A percentile compares a stretch with the other conserved stretches of the same genome.
These are phyloP conservation scores for Podaxis sp. DNA, from an alignment of 768 basidiomycete species.

Conservation along the genomic window DNA sequence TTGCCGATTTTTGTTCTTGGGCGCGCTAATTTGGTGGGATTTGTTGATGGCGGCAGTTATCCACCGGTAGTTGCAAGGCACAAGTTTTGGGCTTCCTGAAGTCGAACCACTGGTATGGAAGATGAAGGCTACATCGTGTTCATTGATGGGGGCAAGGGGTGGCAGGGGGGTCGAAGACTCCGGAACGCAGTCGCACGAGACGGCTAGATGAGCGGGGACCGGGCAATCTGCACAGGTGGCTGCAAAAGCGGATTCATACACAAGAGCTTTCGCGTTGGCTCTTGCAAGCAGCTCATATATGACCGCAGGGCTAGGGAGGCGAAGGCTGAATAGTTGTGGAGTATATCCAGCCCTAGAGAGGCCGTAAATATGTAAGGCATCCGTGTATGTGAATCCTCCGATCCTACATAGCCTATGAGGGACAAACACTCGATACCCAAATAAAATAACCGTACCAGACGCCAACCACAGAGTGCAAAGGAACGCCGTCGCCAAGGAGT, in stretches of 20 bases:
- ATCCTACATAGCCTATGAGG: slow-evolving; percentile 42
- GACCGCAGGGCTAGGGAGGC: slow-evolving; percentile 66
- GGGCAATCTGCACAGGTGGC: slow-evolving; percentile 39
- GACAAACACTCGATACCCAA: neutral
- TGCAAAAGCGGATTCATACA: slow-evolving; percentile 58
- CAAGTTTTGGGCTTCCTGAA: slow-evolving; percentile 78
- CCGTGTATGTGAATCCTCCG: slow-evolving; percentile 64
- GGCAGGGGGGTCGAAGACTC: slow-evolving; percentile 23
- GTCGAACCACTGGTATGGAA: slow-evolving; percentile 84
- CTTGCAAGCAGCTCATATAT: slow-evolving; percentile 63
- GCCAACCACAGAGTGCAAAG: slow-evolving; percentile 58
- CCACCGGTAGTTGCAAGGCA: slow-evolving; percentile 69
- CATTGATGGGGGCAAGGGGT: neutral
- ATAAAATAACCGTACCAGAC: slow-evolving; percentile 53
- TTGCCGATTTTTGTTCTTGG: slow-evolving; percentile 42
- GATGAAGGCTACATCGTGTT: slow-evolving; percentile 51
- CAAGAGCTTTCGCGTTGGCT: slow-evolving; percentile 58
- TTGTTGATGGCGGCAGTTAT: slow-evolving; percentile 56
- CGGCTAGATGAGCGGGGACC: slow-evolving; percentile 42
- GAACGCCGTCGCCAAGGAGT: slow-evolving; percentile 43
- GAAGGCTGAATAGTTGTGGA: slow-evolving; percentile 73
- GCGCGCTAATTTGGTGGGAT: slow-evolving; percentile 45
- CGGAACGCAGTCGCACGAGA: slow-evolving; percentile 34
- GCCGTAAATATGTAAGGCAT: slow-evolving; percentile 70
- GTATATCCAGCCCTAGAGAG: slow-evolving; percentile 72